These are phyloP conservation scores for Claviceps sp. DNA, from an alignment of 2,329 filamentous ascomycete genomes.

Conservation along the genomic window DNA sequence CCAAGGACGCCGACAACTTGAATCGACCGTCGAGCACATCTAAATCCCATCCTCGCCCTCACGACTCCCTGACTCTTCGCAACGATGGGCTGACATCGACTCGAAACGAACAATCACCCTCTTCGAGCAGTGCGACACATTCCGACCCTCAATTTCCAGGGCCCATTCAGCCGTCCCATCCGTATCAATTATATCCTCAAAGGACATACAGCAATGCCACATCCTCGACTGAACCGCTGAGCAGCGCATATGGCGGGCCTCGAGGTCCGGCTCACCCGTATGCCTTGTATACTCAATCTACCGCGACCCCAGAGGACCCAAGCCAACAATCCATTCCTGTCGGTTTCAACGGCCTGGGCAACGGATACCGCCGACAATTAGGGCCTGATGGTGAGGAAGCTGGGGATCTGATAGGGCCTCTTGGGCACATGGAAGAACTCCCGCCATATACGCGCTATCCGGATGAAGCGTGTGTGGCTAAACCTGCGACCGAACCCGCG, in stretches of 20 bases:
- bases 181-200: constrained; percentile 76
- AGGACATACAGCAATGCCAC: constrained; percentile 57
- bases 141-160: constrained; percentile 55
- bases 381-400: constrained; percentile 73
- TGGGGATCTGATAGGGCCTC: constrained; percentile 75
- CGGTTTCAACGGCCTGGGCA: constrained; percentile 57
- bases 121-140: constrained; percentile 14
- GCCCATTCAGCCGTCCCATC: constrained; percentile 63
- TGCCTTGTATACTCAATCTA: constrained; percentile 72
- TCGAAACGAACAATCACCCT: constrained; percentile 3
- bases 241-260: constrained; percentile 38
- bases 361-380: constrained; percentile 56
- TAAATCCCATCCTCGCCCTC: constrained; percentile 32
- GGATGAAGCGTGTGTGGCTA: constrained; percentile 49
- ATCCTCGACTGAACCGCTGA: constrained; percentile 43
- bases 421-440: constrained; percentile 81
- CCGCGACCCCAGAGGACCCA: constrained; percentile 40
- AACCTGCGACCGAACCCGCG: constrained; percentile 13
- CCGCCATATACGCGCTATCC: constrained; percentile 88
- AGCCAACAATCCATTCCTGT: constrained; percentile 41
- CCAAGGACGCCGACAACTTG: constrained; percentile 11
- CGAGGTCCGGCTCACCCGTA: constrained; percentile 73
- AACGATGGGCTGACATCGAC: constrained; percentile 32
- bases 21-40: constrained; percentile 40
- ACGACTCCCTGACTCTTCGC: constrained; percentile 37